phyloP scores from a whole-genome alignment of 352 stramenopile genomes.

The Chrysophaeum taylorii region DNA sequence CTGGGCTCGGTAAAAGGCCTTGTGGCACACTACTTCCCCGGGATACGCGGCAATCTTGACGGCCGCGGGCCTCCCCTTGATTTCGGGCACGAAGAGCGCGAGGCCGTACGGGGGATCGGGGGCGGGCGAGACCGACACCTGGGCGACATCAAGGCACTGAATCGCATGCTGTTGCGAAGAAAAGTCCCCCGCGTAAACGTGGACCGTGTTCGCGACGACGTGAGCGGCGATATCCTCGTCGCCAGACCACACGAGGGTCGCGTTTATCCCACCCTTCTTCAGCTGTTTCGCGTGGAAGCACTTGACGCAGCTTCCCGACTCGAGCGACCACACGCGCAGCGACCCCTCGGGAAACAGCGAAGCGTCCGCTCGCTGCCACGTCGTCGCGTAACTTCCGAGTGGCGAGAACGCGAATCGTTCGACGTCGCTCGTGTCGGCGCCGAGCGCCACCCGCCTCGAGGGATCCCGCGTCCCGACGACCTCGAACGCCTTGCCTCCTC shows the following conservation, averaged over 20 bases:
- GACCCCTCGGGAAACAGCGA: slow-evolving; percentile 31
- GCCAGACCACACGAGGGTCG: slow-evolving; percentile 46
- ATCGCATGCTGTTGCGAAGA: slow-evolving; percentile 21
- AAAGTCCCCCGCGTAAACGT: slow-evolving; percentile 39
- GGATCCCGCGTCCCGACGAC: no score
- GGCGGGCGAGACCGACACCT: background rate
- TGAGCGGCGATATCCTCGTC: slow-evolving; percentile 49
- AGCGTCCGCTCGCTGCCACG: slow-evolving; percentile 40
- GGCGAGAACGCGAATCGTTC: slow-evolving; percentile 30
- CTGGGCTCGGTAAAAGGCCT: slow-evolving; percentile 51
- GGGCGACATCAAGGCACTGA: slow-evolving; percentile 12
- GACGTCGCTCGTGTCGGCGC: background rate
- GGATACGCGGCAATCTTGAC: slow-evolving; percentile 18
- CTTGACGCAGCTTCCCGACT: slow-evolving; percentile 27
- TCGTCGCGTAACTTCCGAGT: slow-evolving; percentile 44
- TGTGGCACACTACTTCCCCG: slow-evolving; percentile 28
- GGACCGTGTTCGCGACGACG: slow-evolving; percentile 46
- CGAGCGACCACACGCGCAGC: slow-evolving; percentile 43
- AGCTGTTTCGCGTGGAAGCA: slow-evolving; percentile 42
- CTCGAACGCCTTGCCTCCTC: no score
- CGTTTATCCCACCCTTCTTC: slow-evolving; percentile 33
- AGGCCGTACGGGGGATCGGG: slow-evolving; percentile 32
- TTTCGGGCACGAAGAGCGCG: slow-evolving; percentile 41
- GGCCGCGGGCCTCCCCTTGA: slow-evolving; percentile 45
- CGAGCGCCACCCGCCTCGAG: no score